Base-by-base conservation (phyloP, 169 alveolate species). In the Plasmodium relictum region DNA sequence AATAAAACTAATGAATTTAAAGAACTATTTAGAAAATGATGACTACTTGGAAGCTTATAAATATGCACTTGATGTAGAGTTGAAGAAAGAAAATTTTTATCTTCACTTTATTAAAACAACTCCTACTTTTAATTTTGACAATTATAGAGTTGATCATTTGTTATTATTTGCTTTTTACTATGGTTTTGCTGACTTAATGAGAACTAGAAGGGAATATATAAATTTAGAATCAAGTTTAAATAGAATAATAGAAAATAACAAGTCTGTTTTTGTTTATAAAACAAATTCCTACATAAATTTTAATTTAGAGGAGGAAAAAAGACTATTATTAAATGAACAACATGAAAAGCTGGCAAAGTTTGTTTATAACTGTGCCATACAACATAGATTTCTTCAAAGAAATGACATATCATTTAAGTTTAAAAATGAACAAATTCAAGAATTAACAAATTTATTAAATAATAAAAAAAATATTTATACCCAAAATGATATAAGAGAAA, bases 151-250 rank as follows among this genome's bases (percentile, higher is more conserved):
- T 24, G 72, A 68, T 61, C 91, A 83, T 50, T 52, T 83, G 48
- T 58, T 83, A 31, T 62, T 83, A 24, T 83, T 83, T 72, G 65
- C 91, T 16, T 83, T 83, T 58, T 83, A 83, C 69, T 83, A 83
- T 69, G 86, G 86, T 12, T 66, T 83, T 50, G 31, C 91, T 12
- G 91, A 83, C 39, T 22, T 83, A 24, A 69, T 83, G 39, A n/a
- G 91, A 61, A 69, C 65, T 9, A 83, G 91, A 44, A 83, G 74
- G n/a, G 69, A 37, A 18, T 83, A 69, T 44, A 72, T 83, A 31
- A 83, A 83, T 42, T 50, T 83, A 14, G 91, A 83, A 8, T 54
- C 83, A 16, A 69, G 56, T 16, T 12, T 83, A 14, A 83, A 69
- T 22, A 52, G 85, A 83, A 83, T 26, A 4, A 66, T 83, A 39